Conservation (phyloP, 345 rosid genomes). For the Eucalyptus viminalis region DNA sequence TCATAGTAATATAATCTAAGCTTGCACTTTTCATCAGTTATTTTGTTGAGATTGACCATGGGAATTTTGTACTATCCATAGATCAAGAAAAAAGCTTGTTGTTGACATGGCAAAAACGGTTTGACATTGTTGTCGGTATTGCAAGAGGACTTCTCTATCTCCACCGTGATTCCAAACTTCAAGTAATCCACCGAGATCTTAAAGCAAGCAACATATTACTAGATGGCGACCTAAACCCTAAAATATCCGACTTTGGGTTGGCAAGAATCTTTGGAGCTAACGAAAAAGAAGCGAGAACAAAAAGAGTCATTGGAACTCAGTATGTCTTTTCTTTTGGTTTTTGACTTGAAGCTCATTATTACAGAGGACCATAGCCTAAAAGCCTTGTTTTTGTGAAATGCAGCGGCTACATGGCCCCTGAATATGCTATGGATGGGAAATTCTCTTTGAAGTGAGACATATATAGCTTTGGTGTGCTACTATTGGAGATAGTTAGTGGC, state of each 20-base stretch:
- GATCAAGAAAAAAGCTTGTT: slow-evolving; percentile 3
- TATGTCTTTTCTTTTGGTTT: slow-evolving; percentile 4
- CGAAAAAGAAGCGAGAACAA: slow-evolving; percentile 28
- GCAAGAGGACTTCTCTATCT: slow-evolving; percentile 47
- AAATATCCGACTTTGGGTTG: slow-evolving; percentile 46
- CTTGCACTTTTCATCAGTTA: no score
- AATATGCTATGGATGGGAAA: slow-evolving; percentile 18
- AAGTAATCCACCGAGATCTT: slow-evolving; percentile 42
- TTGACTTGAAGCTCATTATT: not conserved
- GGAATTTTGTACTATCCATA: not conserved
- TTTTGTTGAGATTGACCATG: not conserved
- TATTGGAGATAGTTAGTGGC: slow-evolving; percentile 38
- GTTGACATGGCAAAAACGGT: slow-evolving; percentile 18
- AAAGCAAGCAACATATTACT: slow-evolving; percentile 39
- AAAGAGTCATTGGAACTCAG: slow-evolving; percentile 31
- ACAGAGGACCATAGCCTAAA: not conserved
- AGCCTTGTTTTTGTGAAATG: not conserved
- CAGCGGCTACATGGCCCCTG: not conserved
- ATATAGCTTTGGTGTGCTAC: slow-evolving; percentile 31
- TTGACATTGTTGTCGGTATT: slow-evolving; percentile 23
- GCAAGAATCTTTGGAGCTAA: slow-evolving; percentile 33
- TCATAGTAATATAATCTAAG: no score
- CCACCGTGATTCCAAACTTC: slow-evolving; percentile 27
- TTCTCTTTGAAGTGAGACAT: slow-evolving; percentile 35
- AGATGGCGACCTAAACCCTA: slow-evolving; percentile 30